Evolutionary conservation across 1,284 basidiomycete genomes (phyloP), one percentile per base, ranked within the genome.

Genomic region (Irpex lacteus): DNA sequence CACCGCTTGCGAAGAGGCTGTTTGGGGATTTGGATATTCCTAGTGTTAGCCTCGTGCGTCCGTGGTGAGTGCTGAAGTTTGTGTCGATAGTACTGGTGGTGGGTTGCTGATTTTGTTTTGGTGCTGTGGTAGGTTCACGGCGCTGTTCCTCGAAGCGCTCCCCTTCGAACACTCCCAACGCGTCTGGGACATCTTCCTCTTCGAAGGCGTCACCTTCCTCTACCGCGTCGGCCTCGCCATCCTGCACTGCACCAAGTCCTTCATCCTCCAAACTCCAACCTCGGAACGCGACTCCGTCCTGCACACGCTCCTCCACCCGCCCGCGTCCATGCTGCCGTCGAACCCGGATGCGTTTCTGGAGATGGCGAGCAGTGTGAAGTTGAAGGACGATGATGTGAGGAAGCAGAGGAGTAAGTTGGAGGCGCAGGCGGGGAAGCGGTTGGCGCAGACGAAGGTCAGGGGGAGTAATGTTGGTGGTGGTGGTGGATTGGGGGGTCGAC

Each of bases 151-250:
- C 3, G 87, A 89, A 6, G 83, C 85, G 2, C 81, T 98, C n/a
- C 93, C 96, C 0, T 81, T 84, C 60, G 87, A 91, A 1, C 90
- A 90, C 63, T 77, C 94, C 21, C 83, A 92, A 62, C 83, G 95
- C 15, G 83, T 95, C 3, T 94, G 95, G 89, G 96, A 98, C 73
- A 77, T 96, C 3, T 94, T 97, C 73, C 79, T 98, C 40, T 90
- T 86, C 64, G 94, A 96, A 78, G 94, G 95, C 4, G 81, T 94
- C 2, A 83, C 89, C 0, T 95, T 90, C 81, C 81, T 97, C 52
- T 83, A 96, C 71, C 88, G 95, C 11, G 82, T 94, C 2, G 92
- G 89, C 0, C 80, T 98, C 5, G 89, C 92, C 0, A 78, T 98
- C 59, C 74, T 95, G 56, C 79, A 82, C 44, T 86, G 87, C 69